Percentiles rank a stretch among this genome's conserved stretches.
These are phyloP conservation scores for Heliocybe sulcata DNA, from an alignment of 1,284 basidiomycete species.

Conservation along the genomic window DNA sequence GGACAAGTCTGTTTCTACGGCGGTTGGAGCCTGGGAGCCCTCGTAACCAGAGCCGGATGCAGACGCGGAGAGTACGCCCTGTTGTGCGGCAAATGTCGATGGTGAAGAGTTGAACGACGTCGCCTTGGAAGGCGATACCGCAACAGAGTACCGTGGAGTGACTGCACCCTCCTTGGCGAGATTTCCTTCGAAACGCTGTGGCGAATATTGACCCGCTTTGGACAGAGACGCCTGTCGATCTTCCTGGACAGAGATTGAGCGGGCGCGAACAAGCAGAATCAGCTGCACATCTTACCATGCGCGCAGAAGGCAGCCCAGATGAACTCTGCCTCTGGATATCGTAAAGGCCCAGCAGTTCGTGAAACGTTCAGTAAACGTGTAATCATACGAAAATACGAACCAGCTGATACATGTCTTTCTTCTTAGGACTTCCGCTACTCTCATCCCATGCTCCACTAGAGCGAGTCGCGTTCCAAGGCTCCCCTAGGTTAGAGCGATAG, in stretches of 20 bases:
- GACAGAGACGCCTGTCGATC: constrained; percentile 29
- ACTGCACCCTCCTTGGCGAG: constrained; percentile 30
- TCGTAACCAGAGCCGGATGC: constrained; percentile 28
- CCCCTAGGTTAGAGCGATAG: constrained; percentile 39
- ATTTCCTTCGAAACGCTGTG: constrained; percentile 42
- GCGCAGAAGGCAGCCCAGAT: neutral
- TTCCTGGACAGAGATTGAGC: constrained; percentile 27
- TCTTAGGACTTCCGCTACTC: constrained; percentile 35
- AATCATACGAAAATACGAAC: constrained; percentile 20
- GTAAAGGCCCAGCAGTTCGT: neutral
- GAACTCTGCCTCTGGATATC: neutral
- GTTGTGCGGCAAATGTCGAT: constrained; percentile 18
- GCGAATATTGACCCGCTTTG: constrained; percentile 44
- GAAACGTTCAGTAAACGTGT: neutral
- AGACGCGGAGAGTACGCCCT: constrained; percentile 12
- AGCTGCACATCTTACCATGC: neutral
- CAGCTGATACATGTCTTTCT: constrained; percentile 41
- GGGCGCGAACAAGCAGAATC: neutral
- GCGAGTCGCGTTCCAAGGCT: constrained; percentile 47
- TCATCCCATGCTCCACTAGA: constrained; percentile 62
- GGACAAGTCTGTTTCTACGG: constrained; percentile 47
- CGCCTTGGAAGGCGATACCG: constrained; percentile 34
- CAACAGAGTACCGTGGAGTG: constrained; percentile 30
- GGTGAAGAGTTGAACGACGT: constrained; percentile 21
- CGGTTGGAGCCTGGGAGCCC: constrained; percentile 29